Evolutionary conservation across 1,139 yeast species (phyloP).

Genomic region (Protomyces gravidus): DNA sequence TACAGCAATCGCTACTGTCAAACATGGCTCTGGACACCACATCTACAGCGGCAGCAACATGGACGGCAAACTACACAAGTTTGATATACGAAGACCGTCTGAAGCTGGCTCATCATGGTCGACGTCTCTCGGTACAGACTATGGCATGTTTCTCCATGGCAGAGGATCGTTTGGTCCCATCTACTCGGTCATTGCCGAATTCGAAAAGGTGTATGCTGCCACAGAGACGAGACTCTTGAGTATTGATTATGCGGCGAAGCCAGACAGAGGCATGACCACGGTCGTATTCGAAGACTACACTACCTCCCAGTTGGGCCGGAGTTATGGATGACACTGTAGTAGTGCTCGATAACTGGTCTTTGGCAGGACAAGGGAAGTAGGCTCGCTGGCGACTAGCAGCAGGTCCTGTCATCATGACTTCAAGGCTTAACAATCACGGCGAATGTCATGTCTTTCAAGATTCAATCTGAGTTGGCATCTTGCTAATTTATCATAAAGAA

Average conservation of each 20-base stretch:
- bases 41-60: neutral
- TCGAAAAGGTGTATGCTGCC: slow-evolving; percentile 18
- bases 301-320: too few species aligned
- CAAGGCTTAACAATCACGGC: too few species aligned
- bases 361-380: too few species aligned
- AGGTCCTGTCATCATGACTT: too few species aligned
- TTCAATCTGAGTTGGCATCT: too few species aligned
- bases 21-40: neutral
- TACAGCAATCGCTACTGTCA: neutral
- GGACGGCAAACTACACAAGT: neutral
- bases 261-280: too few species aligned
- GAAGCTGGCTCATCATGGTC: neutral
- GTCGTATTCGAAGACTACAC: too few species aligned
- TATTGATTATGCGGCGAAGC: slow-evolving; percentile 6
- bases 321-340: too few species aligned
- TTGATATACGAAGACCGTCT: neutral
- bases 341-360: too few species aligned
- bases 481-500: too few species aligned
- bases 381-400: too few species aligned
- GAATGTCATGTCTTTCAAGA: too few species aligned
- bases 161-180: slow-evolving; percentile 9
- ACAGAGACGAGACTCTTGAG: slow-evolving; percentile 11
- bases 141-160: slow-evolving; percentile 3
- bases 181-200: slow-evolving; percentile 18
- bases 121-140: neutral